These are phyloP conservation scores for Balansia obtecta DNA, from an alignment of 2,329 filamentous ascomycete species.

Conservation along the genomic window DNA sequence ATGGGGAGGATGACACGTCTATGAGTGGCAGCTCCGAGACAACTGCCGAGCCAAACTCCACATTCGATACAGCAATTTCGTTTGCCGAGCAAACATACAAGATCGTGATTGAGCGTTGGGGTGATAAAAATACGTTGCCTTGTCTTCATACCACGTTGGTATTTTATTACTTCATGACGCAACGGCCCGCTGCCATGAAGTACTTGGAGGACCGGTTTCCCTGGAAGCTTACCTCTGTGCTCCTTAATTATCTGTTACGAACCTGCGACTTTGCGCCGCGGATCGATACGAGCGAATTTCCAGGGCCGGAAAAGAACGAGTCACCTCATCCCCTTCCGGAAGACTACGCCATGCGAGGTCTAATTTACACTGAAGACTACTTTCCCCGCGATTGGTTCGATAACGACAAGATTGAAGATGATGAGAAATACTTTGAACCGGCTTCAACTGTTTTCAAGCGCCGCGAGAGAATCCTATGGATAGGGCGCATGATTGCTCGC, in stretches of 20 bases:
- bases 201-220: conserved; percentile 27
- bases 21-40: conserved; percentile 14
- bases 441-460: conserved; percentile 45
- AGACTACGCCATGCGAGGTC: conserved; percentile 53
- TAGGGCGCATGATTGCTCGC: conserved; percentile 36
- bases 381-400: conserved; percentile 48
- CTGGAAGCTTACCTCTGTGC: conserved; percentile 33
- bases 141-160: conserved; percentile 51
- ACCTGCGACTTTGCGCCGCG: conserved; percentile 17
- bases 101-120: conserved; percentile 36
- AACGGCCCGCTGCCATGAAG: conserved; percentile 1
- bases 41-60: conserved; percentile 12
- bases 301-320: conserved; percentile 28
- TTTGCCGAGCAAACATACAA: conserved; percentile 32
- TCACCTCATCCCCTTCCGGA: conserved; percentile 49
- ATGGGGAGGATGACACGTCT: conserved; percentile 16
- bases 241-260: conserved; percentile 24
- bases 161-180: conserved; percentile 38
- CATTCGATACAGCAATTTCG: conserved; percentile 22
- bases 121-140: conserved; percentile 46
- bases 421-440: conserved; percentile 52
- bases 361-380: conserved; percentile 47
- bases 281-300: conserved; percentile 34
- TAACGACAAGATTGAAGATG: conserved; percentile 48
- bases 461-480: conserved; percentile 45